Conservation (phyloP, 2,329 filamentous ascomycete genomes). For the Colletotrichum sp. region DNA sequence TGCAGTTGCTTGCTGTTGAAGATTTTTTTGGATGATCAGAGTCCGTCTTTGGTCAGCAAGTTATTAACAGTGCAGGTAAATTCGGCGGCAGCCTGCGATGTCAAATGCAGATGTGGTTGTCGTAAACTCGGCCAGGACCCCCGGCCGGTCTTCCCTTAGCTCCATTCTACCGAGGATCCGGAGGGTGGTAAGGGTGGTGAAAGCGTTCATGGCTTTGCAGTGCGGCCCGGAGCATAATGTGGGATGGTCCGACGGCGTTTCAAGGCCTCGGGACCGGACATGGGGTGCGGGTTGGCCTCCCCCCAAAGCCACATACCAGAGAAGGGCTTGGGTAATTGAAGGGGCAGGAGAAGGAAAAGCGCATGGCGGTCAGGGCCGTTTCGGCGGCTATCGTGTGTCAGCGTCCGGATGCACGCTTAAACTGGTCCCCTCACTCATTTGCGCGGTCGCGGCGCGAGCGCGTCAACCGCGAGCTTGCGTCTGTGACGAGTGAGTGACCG, state of each 20-base stretch:
- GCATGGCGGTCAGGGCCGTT: not conserved
- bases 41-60: not conserved
- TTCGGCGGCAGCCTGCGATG: not conserved
- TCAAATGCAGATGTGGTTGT: not conserved
- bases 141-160: not conserved
- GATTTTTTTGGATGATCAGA: not conserved
- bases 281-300: not conserved
- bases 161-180: not conserved
- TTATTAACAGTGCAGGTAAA: not conserved
- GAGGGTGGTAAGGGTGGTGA: not conserved
- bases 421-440: not conserved
- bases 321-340: not conserved
- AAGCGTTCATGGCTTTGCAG: not conserved
- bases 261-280: not conserved
- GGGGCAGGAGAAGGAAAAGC: not conserved
- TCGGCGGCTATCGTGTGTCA: not conserved
- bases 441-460: not conserved
- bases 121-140: not conserved
- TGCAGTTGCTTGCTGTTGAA: not conserved
- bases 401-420: not conserved
- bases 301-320: not conserved
- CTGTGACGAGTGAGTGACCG: not conserved
- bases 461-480: not conserved
- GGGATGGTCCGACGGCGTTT: constrained; percentile 13
- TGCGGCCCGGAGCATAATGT: constrained; percentile 8